These are phyloP conservation scores for Canavalia ensiformis DNA, from an alignment of 306 rosid genomes.

Conservation along the genomic window DNA sequence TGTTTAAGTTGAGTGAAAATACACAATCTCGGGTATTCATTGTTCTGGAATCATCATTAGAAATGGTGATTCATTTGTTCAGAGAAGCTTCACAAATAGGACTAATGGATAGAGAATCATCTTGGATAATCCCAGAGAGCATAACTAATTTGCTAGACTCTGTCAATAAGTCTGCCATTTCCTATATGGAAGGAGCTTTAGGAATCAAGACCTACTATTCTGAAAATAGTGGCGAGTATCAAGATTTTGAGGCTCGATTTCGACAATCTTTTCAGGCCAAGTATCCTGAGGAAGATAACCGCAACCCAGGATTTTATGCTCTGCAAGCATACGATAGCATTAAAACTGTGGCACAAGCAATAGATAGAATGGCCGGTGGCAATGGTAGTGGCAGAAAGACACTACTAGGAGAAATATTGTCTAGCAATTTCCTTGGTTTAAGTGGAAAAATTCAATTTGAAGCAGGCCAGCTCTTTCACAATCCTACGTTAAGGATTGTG, in stretches of 20 bases:
- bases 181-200: conserved; percentile 70
- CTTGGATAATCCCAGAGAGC: conserved; percentile 75
- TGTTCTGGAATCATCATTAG: conserved; percentile 64
- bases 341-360: conserved; percentile 56
- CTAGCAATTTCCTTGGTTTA: conserved; percentile 60
- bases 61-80: conserved; percentile 65
- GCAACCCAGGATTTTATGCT: conserved; percentile 65
- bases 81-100: conserved; percentile 64
- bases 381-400: conserved; percentile 24
- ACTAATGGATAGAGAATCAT: conserved; percentile 65
- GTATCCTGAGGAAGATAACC: conserved; percentile 58
- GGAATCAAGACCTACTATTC: conserved; percentile 70
- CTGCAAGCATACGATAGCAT: conserved; percentile 73
- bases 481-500: conserved; percentile 59
- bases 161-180: conserved; percentile 52
- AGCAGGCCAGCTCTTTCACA: conserved; percentile 49
- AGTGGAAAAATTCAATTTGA: conserved; percentile 68
- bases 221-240: conserved; percentile 50
- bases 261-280: conserved; percentile 43
- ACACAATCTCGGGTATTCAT: conserved; percentile 70
- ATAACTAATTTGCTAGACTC: conserved; percentile 62
- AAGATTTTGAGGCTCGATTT: conserved; percentile 54
- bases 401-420: conserved; percentile 40
- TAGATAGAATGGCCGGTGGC: conserved; percentile 42
- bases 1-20: conserved; percentile 51